Base-by-base conservation (phyloP, 2,329 filamentous ascomycete species). In the Penicillium sp. region DNA sequence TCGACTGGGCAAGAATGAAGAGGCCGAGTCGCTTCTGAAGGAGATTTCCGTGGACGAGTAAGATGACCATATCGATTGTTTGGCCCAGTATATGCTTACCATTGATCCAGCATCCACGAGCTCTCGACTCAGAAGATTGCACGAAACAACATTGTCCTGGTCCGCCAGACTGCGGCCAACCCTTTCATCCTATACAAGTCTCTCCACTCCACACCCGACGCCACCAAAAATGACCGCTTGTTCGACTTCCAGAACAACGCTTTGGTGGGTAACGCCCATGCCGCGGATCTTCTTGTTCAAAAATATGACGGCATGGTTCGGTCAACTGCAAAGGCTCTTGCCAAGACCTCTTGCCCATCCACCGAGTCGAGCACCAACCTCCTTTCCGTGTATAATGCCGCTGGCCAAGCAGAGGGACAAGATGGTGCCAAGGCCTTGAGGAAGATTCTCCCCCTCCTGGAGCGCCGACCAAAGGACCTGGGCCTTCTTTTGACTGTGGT, bases 401-500 rank as follows among this genome's bases (percentile, higher is more conserved):
- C 91, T 30, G 91, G 91, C 10, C 82, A 87, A 61, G 83, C 87
- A 7, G 62, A 64, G 39, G 68, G 66, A 32, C 80, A 85, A 58
- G 80, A 80, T 8, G 87, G 85, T 37, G 88, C 87, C 62, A 80
- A 84, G 39, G 85, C 87, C 4, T 74, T 96, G 27, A 89, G 87
- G 66, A 78, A 83, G 29, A 83, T 95, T 21, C 73, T 90, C 3
- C 82, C 84, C 1, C 71, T 92, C 10, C 76, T 93, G 6, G 86
- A 90, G 62, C 87, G 85, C 65, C 80, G 90, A 24, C 90, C 91
- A 0, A 84, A 84, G 53, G 91, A 97, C 66, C 78, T 96, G 18
- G 93, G 92, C 1, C 79, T 97, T 3, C 75, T 90, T 20, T 78
- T 97, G 32, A 91, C 90, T 8, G 82, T 91, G 49, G 81, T 93